Base-by-base conservation (phyloP, 148 eudicot species). In the Silene latifolia region DNA sequence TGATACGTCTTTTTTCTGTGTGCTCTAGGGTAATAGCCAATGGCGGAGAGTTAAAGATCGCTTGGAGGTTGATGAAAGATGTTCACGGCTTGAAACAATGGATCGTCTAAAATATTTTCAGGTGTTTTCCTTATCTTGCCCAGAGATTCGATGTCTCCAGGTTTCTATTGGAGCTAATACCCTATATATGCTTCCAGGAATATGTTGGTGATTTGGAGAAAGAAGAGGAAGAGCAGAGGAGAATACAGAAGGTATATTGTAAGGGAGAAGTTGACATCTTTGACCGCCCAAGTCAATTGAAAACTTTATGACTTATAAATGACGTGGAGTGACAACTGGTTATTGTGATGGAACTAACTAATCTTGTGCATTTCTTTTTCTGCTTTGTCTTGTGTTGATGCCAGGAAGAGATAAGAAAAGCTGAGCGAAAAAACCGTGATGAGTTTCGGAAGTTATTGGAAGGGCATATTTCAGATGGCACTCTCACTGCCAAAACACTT, bases 11-110 rank as follows among this genome's bases (percentile, higher is more conserved):
- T 27, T 57, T 24, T 63, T 27, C 62, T 81, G 59, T 51, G 44
- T 69, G 68, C 62, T 74, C 39, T 74, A 96, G 99, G 96, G 98
- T 76, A 92, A 88, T 76, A 96, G 97, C 81, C 98, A 96, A 76
- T 96, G 99, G 99, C 78, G 99, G 58, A 96, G 81, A 90, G 97
- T 96, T 69, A 97, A 96, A 82, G 91, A 96, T 61, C 96, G 95
- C 56, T 83, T 96, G 78, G 98, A 92, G 88, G 84, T 77, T 75
- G 99, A 96, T 89, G 93, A 90, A 79, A 89, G 98, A 80, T 96
- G 98, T 82, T 83, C 81, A 47, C 87, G 91, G 48, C 97, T 96
- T 82, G 98, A 96, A 71, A 92, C 90, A 75, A 86, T 92, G 82
- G 98, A 89, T 29, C 92, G 92, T 29, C 77, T 96, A 86, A 95